phyloP scores from a whole-genome alignment of 148 eudicot genomes.

The Nepenthes mirabilis region DNA sequence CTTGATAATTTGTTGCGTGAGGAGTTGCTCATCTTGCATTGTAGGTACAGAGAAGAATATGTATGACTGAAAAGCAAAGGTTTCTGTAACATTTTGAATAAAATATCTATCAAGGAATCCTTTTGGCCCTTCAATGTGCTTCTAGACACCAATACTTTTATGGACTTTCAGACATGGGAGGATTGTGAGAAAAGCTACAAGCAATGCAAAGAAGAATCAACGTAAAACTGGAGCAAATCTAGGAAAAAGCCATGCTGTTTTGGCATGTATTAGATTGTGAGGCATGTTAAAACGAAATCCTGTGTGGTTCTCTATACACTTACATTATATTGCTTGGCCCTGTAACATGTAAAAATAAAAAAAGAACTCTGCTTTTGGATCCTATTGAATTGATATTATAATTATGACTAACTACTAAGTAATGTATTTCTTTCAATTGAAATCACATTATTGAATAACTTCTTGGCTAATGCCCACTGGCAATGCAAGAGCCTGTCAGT shows the following conservation, averaged over 20 bases:
- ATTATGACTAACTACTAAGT: no score
- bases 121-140: slow-evolving; percentile 1
- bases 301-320: no score
- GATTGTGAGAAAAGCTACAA: slow-evolving; percentile 44
- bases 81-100: slow-evolving; percentile 13
- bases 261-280: slow-evolving; percentile 28
- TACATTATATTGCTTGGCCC: no score
- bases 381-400: no score
- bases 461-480: no score
- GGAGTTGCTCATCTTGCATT: slow-evolving; percentile 41
- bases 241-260: slow-evolving; percentile 62
- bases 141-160: slow-evolving; percentile 9
- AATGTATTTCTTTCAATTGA: no score
- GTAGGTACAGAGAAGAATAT: slow-evolving; percentile 41
- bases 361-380: no score
- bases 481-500: no score
- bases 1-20: slow-evolving; percentile 37
- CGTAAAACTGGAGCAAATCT: slow-evolving; percentile 29
- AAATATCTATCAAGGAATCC: slow-evolving; percentile 1
- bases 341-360: no score
- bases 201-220: slow-evolving; percentile 58
- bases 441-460: no score
- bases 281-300: no score
- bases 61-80: slow-evolving; percentile 59
- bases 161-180: slow-evolving; percentile 48